phyloP scores from a whole-genome alignment of 2,329 filamentous ascomycete genomes.

The Ophiostoma tasmaniense region DNA sequence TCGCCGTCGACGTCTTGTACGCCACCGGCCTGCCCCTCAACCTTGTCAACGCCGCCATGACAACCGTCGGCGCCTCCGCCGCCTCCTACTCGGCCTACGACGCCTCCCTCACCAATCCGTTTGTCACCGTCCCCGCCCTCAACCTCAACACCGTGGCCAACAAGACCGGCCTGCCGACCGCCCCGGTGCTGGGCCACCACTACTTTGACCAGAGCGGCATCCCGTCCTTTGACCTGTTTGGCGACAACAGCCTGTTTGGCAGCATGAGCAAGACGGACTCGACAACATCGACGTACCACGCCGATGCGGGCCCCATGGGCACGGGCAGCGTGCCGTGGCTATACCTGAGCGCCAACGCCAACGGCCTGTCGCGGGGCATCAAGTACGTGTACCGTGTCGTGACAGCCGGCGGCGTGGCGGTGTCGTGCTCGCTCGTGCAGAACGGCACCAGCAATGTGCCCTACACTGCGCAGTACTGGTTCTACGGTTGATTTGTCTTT shows the following conservation, averaged over 20 bases:
- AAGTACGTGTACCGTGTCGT: conserved; percentile 46
- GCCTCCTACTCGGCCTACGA: conserved; percentile 29
- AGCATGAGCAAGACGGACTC: conserved; percentile 40
- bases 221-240: conserved; percentile 52
- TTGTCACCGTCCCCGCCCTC: conserved; percentile 29
- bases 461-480: conserved; percentile 52
- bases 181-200: conserved; percentile 53
- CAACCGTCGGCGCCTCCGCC: conserved; percentile 21
- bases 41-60: conserved; percentile 28
- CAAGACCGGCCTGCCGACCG: neutral
- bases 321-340: conserved; percentile 51
- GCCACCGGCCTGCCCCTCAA: conserved; percentile 39
- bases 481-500: conserved; percentile 33
- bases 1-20: conserved; percentile 36
- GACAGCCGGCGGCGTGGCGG: conserved; percentile 42
- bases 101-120: conserved; percentile 39
- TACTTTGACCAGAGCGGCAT: conserved; percentile 49
- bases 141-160: conserved; percentile 7
- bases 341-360: conserved; percentile 31
- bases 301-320: conserved; percentile 38
- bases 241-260: conserved; percentile 32
- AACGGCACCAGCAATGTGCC: conserved; percentile 41
- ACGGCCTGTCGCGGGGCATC: conserved; percentile 26
- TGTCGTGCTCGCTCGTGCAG: conserved; percentile 34
- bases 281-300: conserved; percentile 43